Evolutionary conservation across 1,284 basidiomycete species (phyloP), one percentile per base, ranked within the genome.

Genomic region (Melampsora larici-populina): DNA sequence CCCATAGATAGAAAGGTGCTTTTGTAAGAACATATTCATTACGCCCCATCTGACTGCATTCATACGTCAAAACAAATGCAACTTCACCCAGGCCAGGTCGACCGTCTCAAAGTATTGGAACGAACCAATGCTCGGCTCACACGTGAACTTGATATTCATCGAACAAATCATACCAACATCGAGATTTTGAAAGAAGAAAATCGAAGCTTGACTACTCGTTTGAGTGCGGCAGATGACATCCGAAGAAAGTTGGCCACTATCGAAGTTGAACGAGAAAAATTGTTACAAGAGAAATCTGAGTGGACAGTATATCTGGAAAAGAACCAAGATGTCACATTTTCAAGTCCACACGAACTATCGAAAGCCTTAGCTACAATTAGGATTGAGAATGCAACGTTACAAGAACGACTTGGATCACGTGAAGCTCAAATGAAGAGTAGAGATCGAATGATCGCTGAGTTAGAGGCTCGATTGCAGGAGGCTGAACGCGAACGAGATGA

Each of bases 141-240:
- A 4, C 76, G 69, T 4, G 69, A 78, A 29, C 46, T 70, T 55
- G 15, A 17, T 8, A 36, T 46, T 31, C 49, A 63, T 26, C 33
- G 60, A 36, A 43, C 24, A 33, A 67, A 51, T 5, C 58, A 78
- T 65, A 17, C 67, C 5, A 78, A 78, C 26, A 33, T 65, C 21
- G 76, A 78, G 60, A 13, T 78, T 17, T 67, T 78, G 24, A 78
- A 71, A 26, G 76, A 70, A 60, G 76, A 78, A 66, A 78, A 78
- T 69, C 60, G 69, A 31, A 29, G 48, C 36, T 60, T 78, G 36
- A 70, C 70, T 40, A 69, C 49, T 4, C 46, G 51, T 3, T 60
- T 71, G 33, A 43, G 21, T 31, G 29, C 63, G 15, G 48, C 36
- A 26, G 69, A 78, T 71, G 67, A 78, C 29, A 5, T 66, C 11